Conservation (phyloP, 2,329 filamentous ascomycete genomes). For the Neonectria neomacrospora region DNA sequence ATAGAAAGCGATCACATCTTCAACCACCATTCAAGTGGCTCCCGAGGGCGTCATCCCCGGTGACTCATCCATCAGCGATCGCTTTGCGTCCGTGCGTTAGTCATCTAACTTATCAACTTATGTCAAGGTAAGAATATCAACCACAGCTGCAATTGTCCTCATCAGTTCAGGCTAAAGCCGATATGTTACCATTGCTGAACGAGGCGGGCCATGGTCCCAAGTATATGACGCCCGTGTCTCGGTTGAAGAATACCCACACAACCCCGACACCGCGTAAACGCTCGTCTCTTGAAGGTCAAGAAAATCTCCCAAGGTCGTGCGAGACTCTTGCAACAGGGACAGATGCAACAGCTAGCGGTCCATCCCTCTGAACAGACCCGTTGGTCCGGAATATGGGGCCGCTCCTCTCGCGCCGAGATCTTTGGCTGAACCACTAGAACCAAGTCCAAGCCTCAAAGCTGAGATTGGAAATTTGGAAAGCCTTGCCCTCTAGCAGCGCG, state of each 20-base stretch:
- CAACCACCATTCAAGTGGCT: neutral
- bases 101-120: too few relatives aligned
- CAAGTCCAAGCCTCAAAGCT: neutral
- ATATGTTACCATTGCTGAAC: neutral
- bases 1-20: neutral
- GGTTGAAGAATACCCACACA: neutral
- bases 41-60: neutral
- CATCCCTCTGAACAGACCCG: neutral
- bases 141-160: neutral
- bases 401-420: constrained; percentile 5
- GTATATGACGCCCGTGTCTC: neutral
- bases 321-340: neutral
- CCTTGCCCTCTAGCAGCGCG: neutral
- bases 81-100: neutral
- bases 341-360: neutral
- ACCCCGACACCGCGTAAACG: neutral
- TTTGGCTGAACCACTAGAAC: neutral
- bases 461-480: neutral
- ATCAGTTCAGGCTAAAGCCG: neutral
- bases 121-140: neutral
- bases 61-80: neutral
- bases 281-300: neutral
- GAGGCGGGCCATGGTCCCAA: neutral
- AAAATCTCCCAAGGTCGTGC: neutral
- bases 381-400: constrained; percentile 1